Evolutionary conservation across 2,329 filamentous ascomycete genomes (phyloP).

Genomic region (Neoscytalidium dimidiatum): DNA sequence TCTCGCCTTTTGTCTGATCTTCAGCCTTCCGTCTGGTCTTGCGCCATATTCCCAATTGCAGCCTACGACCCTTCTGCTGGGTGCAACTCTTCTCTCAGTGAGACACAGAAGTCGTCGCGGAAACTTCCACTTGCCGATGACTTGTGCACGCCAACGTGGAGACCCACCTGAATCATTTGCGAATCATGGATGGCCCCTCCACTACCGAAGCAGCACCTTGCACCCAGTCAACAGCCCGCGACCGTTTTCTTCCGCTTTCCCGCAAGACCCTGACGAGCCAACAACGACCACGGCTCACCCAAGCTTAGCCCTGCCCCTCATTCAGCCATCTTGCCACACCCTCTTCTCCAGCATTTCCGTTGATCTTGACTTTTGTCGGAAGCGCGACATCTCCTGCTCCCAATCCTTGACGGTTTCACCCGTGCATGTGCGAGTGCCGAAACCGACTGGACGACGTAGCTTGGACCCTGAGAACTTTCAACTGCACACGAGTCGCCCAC

Average conservation of each 20-base stretch:
- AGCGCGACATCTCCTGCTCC: background rate
- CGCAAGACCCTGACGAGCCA: background rate
- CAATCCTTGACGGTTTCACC: constrained; percentile 1
- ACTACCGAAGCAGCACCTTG: background rate
- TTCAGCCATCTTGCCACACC: background rate
- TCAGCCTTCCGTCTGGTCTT: background rate
- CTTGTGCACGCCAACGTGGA: background rate
- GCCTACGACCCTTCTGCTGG: background rate
- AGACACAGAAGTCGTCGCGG: background rate
- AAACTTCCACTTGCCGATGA: background rate
- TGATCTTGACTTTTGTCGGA: background rate
- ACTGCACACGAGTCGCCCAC: background rate
- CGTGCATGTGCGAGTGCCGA: background rate
- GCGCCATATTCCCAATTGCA: background rate
- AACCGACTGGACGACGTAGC: background rate
- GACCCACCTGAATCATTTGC: background rate
- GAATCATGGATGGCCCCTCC: background rate
- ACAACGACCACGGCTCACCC: background rate
- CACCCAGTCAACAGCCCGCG: background rate
- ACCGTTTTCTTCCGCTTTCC: constrained; percentile 11
- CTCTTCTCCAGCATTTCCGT: background rate
- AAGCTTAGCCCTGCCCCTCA: background rate
- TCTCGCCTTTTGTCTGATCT: background rate
- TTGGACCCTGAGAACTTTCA: background rate
- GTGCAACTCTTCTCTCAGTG: background rate